Evolutionary conservation across 208 protist species (phyloP), one percentile per base, ranked within the genome.

Genomic region (Trypanosoma avium): DNA sequence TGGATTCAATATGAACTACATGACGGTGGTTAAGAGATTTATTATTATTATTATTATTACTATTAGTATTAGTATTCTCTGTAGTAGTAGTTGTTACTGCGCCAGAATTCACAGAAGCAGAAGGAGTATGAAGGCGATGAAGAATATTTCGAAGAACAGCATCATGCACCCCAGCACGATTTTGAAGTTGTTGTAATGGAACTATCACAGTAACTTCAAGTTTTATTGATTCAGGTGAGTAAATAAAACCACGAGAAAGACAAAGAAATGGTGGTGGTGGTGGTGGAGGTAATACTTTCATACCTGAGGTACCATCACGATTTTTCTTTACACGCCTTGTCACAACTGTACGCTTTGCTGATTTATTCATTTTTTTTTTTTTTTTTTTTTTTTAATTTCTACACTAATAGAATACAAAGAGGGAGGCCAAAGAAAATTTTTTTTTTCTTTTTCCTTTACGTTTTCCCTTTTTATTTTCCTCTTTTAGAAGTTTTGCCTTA

Each of bases 101-200:
- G 17, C 26, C n/a, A 5, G 52, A 67, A 19, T 53, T 48, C 12
- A 50, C 30, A 45, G 59, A 46, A 10, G 71, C 76, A 24, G 67
- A 48, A 30, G 73, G 61, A 46, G 64, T 71, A 26, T 73, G 62
- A 0, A 29, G 55, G 26, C 68, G 75, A 67, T 86, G 69, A 0
- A 89, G 64, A 19, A 83, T 58, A 61, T 75, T 80, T 45, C 78
- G 80, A 12, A 89, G 36, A 1, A 86, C 66, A 8, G 67, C 13
- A 32, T 82, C 75, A 50, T 86, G 56, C n/a, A 88, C 33, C 4
- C 67, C 58, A 10, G 36, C 57, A 9, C 63, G 50, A 43, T 75
- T 73, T n/a, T 70, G 69, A 47, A 88, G 38, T 46, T 88, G 71
- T 17, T 62, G 53, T 21, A 79, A 45, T 12, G 82, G 82, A 42